Conservation (phyloP, 2,329 filamentous ascomycete genomes). For the Akanthomyces uredinophilus region DNA sequence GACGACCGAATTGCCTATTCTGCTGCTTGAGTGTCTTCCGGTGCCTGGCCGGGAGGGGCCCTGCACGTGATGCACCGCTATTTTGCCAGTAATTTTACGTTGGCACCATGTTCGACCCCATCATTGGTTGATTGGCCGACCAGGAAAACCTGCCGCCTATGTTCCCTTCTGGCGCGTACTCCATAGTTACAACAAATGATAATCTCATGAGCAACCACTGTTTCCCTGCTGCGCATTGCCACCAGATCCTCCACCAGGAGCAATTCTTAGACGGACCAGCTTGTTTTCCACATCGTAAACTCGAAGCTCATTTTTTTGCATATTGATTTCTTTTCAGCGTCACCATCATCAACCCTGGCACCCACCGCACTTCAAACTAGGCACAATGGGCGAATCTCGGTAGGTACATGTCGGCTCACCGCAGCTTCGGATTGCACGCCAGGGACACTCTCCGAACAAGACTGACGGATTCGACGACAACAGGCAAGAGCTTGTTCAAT, state of each 20-base stretch:
- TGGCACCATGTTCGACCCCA: slow-evolving; percentile 10
- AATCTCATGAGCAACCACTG: slow-evolving; percentile 13
- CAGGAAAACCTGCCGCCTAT: not conserved
- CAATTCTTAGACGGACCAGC: not conserved
- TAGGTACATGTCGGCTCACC: slow-evolving; percentile 24
- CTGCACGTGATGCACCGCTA: slow-evolving; percentile 12
- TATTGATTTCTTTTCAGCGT: slow-evolving; percentile 16
- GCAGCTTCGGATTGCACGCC: not conserved
- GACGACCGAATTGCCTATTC: slow-evolving; percentile 15
- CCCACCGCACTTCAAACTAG: slow-evolving; percentile 19
- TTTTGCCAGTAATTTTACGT: not conserved
- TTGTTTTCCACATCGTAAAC: not conserved
- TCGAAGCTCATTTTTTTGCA: slow-evolving; percentile 12
- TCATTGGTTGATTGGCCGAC: slow-evolving; percentile 27
- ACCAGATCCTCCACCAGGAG: not conserved
- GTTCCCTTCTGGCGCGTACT: slow-evolving; percentile 4
- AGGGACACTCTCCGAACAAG: not conserved
- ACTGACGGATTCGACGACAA: not conserved
- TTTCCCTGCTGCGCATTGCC: slow-evolving; percentile 4
- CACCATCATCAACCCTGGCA: slow-evolving; percentile 13
- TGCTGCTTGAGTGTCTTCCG: not conserved
- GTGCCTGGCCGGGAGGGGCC: not conserved
- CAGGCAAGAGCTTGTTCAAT: slow-evolving; percentile 93
- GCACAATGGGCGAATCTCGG: slow-evolving; percentile 46
- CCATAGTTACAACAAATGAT: slow-evolving; percentile 12